Conservation (phyloP, 2,329 filamentous ascomycete species). For the Fusarium xylarioides region DNA sequence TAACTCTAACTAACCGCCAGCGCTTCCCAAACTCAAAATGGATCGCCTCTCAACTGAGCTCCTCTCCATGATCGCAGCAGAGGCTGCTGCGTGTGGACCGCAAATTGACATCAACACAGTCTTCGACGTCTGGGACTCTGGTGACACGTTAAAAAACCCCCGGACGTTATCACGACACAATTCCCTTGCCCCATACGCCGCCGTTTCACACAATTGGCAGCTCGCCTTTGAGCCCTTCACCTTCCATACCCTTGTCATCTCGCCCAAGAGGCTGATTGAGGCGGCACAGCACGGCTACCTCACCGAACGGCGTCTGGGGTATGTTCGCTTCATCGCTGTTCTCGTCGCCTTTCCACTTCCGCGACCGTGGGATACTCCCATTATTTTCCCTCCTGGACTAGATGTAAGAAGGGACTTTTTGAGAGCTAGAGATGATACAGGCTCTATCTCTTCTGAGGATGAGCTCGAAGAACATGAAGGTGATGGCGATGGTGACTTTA, state of each 20-base stretch:
- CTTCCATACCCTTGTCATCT: not conserved
- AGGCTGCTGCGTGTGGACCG: not conserved
- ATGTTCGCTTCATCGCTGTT: not conserved
- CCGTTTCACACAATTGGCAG: conserved; percentile 9
- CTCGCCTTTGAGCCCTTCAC: conserved; percentile 6
- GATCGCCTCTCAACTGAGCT: conserved; percentile 1
- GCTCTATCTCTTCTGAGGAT: not conserved
- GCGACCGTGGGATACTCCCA: conserved; percentile 1
- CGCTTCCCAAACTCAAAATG: not conserved
- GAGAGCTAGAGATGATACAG: not conserved
- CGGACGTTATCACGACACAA: not conserved
- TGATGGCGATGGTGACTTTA: not conserved
- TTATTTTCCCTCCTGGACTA: not conserved
- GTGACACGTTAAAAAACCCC: conserved; percentile 1
- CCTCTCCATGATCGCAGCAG: not conserved
- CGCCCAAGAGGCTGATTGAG: not conserved
- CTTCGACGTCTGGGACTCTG: conserved; percentile 3
- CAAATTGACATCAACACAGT: not conserved
- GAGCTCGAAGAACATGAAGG: not conserved
- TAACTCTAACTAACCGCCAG: not conserved
- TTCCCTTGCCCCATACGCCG: not conserved
- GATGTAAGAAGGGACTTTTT: not conserved
- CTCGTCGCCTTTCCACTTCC: conserved; percentile 7
- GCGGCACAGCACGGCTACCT: conserved; percentile 2
- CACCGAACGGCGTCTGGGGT: not conserved